Evolutionary conservation across 2,329 filamentous ascomycete genomes (phyloP), one percentile per base, ranked within the genome.

Genomic region (Cyanodermella asteris): DNA sequence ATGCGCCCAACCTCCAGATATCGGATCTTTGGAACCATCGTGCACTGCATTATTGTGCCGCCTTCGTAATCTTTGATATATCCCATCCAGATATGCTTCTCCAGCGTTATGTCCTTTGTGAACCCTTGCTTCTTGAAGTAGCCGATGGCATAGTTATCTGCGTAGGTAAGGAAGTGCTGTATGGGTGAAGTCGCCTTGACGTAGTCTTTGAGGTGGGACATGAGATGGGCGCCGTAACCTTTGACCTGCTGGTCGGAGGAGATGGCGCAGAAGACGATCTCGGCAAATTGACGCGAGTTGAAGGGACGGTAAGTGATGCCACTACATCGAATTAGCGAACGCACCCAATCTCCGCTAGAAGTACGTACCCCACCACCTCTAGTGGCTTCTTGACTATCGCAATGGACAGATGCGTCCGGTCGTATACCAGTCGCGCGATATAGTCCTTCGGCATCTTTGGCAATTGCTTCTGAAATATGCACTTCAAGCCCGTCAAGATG

Each of bases 21-120:
- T 24, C 87, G 75, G 27, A 94, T 80, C 33, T 75, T 76, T 6
- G 84, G 84, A 12, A 97, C 63, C 87, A 97, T 94, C 26, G 75
- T 80, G 43, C 87, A 97, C 53, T 97, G 87, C 87, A 97, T 97
- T 32, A 97, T 91, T 0, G 87, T 97, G 30, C 87, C 87, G 29
- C 87, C 87, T 50, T 97, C 87, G 47, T 97, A 97, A 46, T 97
- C 87, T 46, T 97, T 97, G 56, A 97, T 97, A 41, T 94, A 97
- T 3, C 87, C 87, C 87, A 94, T 94, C 87, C 87, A 97, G 4
- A 80, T 72, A 3, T 72, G 70, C 40, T 72, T 75, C 30, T 87
- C 76, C 1, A 97, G 65, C 0, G 82, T 91, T 34, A 97, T 94
- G 40, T 97, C 84, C 46, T 97, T 97, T 2, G 87, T 94, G 43